Conservation (phyloP, 1,139 yeast genomes). For the Candida smagusa region DNA sequence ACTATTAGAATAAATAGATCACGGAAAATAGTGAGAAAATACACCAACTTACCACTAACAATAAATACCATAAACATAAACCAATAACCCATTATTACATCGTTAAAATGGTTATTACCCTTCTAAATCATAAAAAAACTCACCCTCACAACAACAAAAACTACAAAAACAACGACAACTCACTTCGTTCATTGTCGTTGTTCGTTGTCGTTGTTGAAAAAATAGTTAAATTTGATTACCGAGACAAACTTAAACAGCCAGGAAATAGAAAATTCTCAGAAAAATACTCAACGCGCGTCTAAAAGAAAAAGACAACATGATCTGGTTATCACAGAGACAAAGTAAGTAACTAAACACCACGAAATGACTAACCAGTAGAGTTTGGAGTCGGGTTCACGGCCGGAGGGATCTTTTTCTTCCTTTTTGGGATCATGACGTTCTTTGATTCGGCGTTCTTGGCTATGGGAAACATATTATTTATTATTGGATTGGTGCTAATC, state of each 20-base stretch:
- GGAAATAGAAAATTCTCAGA: not conserved
- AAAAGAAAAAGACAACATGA: constrained; percentile 30
- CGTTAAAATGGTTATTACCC: no score
- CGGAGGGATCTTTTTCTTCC: constrained; percentile 74
- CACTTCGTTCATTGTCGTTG: no score
- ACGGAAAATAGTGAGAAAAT: no score
- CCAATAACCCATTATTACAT: no score
- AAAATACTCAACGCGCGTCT: not conserved
- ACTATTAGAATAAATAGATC: no score
- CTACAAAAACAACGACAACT: no score
- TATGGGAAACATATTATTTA: constrained; percentile 79
- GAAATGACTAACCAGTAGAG: constrained; percentile 44
- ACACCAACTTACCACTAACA: no score
- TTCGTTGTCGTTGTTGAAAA: no score
- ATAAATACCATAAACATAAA: no score
- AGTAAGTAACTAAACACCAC: constrained; percentile 45
- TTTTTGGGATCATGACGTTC: constrained; percentile 79
- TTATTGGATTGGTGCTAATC: constrained; percentile 77
- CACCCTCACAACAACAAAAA: no score
- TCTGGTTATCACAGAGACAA: constrained; percentile 80
- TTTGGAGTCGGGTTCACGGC: constrained; percentile 94
- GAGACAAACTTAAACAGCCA: not conserved
- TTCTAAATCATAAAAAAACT: no score
- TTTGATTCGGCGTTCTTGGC: constrained; percentile 90
- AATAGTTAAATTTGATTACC: not conserved